Evolutionary conservation across 495 filamentous ascomycete species (phyloP).

Genomic region (Aspergillus avenaceus): DNA sequence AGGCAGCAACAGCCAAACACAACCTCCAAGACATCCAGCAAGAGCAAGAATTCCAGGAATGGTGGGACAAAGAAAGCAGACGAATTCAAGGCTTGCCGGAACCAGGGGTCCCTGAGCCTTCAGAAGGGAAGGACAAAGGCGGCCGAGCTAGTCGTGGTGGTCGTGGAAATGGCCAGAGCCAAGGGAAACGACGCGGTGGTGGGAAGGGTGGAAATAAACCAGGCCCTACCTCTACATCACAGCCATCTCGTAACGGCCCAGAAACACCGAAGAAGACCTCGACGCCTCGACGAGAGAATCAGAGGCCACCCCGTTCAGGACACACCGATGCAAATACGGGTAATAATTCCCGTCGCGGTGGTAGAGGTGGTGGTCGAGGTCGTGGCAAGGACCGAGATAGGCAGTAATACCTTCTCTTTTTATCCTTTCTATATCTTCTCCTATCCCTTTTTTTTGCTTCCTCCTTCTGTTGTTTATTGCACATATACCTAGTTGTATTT

Average conservation of each 20-base stretch:
- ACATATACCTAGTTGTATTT: background rate
- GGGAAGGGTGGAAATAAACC: background rate
- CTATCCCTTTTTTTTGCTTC: background rate
- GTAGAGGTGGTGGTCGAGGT: constrained; percentile 8
- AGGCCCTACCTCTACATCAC: background rate
- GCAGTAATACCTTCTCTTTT: background rate
- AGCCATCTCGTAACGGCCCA: constrained; percentile 5
- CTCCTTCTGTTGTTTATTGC: background rate
- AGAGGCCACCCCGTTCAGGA: constrained; percentile 7
- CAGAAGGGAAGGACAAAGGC: constrained; percentile 9
- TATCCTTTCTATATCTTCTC: background rate
- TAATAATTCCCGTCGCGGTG: constrained; percentile 11
- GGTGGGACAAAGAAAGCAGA: constrained; percentile 93
- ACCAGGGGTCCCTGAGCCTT: constrained; percentile 19
- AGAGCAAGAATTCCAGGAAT: constrained; percentile 94
- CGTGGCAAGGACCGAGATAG: constrained; percentile 5
- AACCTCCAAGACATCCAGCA: constrained; percentile 90
- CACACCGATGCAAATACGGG: background rate
- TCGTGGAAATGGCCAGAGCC: constrained; percentile 18
- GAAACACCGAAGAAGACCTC: background rate
- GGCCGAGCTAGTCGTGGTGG: constrained; percentile 21
- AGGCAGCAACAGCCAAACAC: constrained; percentile 75
- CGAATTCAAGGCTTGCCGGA: constrained; percentile 65
- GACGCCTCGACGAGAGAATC: constrained; percentile 5
- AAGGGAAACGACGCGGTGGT: constrained; percentile 20